A percentile compares a stretch with the other conserved stretches of the same genome.
These are phyloP conservation scores for Medicago arabica DNA, from an alignment of 306 rosid species.

Conservation along the genomic window DNA sequence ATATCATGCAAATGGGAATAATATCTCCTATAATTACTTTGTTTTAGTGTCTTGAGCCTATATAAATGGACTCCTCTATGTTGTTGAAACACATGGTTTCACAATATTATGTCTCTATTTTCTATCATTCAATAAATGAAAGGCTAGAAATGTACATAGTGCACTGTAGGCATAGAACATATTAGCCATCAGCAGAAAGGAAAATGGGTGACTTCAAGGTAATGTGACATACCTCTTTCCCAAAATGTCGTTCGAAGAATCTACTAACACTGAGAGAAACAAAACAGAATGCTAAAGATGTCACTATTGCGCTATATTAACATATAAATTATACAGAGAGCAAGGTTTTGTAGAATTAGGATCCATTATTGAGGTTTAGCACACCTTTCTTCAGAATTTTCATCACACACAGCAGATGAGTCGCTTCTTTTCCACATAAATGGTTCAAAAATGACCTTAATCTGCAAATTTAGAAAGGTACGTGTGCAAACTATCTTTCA, in stretches of 20 bases:
- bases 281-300: constrained; percentile 32
- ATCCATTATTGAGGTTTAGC: constrained; percentile 33
- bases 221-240: constrained; percentile 74
- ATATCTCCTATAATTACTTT: not conserved
- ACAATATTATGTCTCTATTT: not conserved
- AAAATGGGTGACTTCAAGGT: constrained; percentile 16
- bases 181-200: constrained; percentile 29
- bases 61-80: not conserved
- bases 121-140: not conserved
- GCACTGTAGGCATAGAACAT: constrained; percentile 31
- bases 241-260: constrained; percentile 95
- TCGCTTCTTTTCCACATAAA: constrained; percentile 71
- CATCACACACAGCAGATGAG: constrained; percentile 56
- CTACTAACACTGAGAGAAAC: constrained; percentile 74
- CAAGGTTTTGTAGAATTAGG: constrained; percentile 21
- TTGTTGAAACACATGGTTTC: not conserved
- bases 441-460: constrained; percentile 82
- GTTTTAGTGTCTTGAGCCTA: not conserved
- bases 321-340: constrained; percentile 6
- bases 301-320: constrained; percentile 32
- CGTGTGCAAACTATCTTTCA: constrained; percentile 1
- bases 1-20: constrained; percentile 3
- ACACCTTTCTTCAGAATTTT: constrained; percentile 75
- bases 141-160: constrained; percentile 22
- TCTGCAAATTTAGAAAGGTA: constrained; percentile 65